Base-by-base conservation (phyloP, 1,139 yeast species). In the Debaryomycetaceae sp. region DNA sequence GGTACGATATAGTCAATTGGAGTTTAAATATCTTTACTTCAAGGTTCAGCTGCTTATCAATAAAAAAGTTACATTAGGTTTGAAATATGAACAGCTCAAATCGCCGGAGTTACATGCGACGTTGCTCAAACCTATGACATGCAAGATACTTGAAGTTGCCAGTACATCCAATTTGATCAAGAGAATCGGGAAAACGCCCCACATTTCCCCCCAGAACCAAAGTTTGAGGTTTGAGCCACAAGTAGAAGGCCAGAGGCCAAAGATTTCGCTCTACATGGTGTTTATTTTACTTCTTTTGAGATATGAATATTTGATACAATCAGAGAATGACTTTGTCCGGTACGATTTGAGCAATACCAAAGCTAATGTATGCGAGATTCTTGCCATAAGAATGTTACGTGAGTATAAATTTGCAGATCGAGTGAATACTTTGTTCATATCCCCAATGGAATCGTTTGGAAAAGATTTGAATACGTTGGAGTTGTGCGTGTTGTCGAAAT, bases 81-180 rank as follows among this genome's bases (percentile, higher is more conserved):
- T 79, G 45, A 77, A 75, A 40, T 75, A 75, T 53, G 83, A 79
- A 46, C 83, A 78, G 54, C 59, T 79, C 42, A 71, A 72, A 43
- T 61, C 78, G 2, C 83, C 82, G 2, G 83, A 76, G 51, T 70
- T 75, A 30, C 69, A 75, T 41, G 53, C 77, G 17, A 66, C 78
- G 3, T 55, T 79, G 32, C 67, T 79, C 34, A 70, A 74, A 47
- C 84, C 85, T 0, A 56, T 79, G 17, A 65, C 73, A 3, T 52
- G 58, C 29, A 57, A 56, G 39, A 59, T 68, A 11, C 47, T 66
- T 9, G 61, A 57, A 9, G 38, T 57, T 32, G 56, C 67, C 13
- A 55, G 51, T 24, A 41, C 37, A 13, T 17, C 31, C 7, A 47
- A 46, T 29, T 34, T 44, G 32, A 41, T 50, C 19, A 34, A 36